Evolutionary conservation across 805 yeast genomes (phyloP).

Genomic region (Hanseniaspora mollemarum): DNA sequence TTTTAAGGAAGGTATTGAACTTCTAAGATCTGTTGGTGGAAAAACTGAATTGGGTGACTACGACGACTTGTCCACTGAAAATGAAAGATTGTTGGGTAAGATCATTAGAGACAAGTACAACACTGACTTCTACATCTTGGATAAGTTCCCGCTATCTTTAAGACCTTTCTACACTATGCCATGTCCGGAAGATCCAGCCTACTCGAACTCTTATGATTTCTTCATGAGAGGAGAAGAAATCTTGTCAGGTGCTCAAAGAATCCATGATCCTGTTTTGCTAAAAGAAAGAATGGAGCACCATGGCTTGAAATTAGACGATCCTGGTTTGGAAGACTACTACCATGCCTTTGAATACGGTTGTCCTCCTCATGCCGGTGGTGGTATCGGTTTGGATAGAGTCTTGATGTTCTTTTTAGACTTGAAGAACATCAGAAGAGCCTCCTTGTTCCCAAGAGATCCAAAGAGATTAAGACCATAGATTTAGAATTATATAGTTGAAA

Average conservation of each 20-base stretch:
- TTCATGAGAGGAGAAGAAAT: slow-evolving; percentile 99
- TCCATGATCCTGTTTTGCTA: slow-evolving; percentile 82
- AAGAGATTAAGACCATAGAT: slow-evolving; percentile 71
- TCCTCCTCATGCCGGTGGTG: slow-evolving; percentile 99
- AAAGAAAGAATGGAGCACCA: slow-evolving; percentile 70
- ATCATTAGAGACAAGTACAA: slow-evolving; percentile 86
- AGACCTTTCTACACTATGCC: slow-evolving; percentile 99
- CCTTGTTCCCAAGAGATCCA: slow-evolving; percentile 98
- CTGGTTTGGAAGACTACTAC: slow-evolving; percentile 81
- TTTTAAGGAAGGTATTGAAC: slow-evolving; percentile 79
- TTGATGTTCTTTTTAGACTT: slow-evolving; percentile 95
- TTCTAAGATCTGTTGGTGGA: slow-evolving; percentile 79
- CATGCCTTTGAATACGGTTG: slow-evolving; percentile 91
- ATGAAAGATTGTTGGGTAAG: slow-evolving; percentile 86
- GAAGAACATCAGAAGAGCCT: slow-evolving; percentile 97
- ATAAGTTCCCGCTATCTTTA: slow-evolving; percentile 91
- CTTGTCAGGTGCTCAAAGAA: slow-evolving; percentile 98
- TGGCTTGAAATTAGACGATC: slow-evolving; percentile 66
- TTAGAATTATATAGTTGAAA: too few relatives aligned
- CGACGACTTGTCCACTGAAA: slow-evolving; percentile 86
- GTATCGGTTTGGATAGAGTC: slow-evolving; percentile 91
- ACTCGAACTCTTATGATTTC: slow-evolving; percentile 97
- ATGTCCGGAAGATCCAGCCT: slow-evolving; percentile 78
- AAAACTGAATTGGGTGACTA: slow-evolving; percentile 62
- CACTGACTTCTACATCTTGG: slow-evolving; percentile 95